phyloP scores from a whole-genome alignment of 2,329 filamentous ascomycete species.

The Trichocomaceae sp. region DNA sequence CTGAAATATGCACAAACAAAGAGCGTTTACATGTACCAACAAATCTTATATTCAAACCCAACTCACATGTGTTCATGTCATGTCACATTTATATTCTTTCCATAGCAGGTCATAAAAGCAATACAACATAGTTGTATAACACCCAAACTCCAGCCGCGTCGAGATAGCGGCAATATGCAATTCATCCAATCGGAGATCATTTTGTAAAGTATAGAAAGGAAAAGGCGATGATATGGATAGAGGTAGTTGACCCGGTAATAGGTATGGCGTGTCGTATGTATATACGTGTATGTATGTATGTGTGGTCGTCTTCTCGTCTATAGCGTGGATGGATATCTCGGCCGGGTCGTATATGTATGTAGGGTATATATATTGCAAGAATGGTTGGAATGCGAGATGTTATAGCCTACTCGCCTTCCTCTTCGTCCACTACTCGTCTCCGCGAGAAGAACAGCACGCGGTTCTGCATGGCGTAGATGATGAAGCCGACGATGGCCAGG shows the following conservation, averaged over 20 bases:
- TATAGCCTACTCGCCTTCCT: slow-evolving; percentile 10
- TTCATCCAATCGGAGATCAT: not conserved
- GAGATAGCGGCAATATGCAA: not conserved
- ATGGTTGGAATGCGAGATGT: not conserved
- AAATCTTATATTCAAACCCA: not conserved
- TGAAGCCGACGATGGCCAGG: slow-evolving; percentile 37
- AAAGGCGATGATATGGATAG: not conserved
- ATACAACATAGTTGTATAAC: not conserved
- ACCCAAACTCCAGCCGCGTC: not conserved
- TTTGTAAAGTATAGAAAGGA: not conserved
- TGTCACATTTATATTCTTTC: not conserved
- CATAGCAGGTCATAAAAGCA: not conserved
- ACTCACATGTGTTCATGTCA: not conserved
- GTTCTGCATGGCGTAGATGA: slow-evolving; percentile 30
- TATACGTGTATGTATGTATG: too few species aligned
- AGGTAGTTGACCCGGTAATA: not conserved
- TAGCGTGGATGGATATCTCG: not conserved
- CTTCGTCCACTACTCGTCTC: slow-evolving; percentile 26
- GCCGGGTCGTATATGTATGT: not conserved
- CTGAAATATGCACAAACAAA: not conserved
- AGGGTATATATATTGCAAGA: not conserved
- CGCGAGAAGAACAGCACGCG: slow-evolving; percentile 24
- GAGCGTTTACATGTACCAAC: not conserved
- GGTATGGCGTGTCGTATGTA: not conserved
- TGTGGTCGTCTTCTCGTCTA: not conserved